phyloP scores from a whole-genome alignment of 768 basidiomycete species.

The Phanerochaete carnosa region DNA sequence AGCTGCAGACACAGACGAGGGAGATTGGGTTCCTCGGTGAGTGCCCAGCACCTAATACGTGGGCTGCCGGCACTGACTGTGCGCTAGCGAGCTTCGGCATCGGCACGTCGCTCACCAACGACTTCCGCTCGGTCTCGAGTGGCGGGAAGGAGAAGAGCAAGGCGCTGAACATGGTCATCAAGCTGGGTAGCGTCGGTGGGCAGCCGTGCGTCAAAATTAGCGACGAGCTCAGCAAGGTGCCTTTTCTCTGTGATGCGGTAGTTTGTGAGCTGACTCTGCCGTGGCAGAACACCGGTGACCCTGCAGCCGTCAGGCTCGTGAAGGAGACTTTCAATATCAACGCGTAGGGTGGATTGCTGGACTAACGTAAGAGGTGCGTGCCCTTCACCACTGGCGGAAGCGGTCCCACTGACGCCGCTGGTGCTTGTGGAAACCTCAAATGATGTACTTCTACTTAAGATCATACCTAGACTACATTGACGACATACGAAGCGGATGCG shows the following conservation, averaged over 20 bases:
- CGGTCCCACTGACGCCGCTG: no score
- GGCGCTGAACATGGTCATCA: slow-evolving; percentile 94
- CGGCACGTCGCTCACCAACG: slow-evolving; percentile 90
- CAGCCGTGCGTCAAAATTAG: slow-evolving; percentile 89
- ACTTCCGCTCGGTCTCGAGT: slow-evolving; percentile 55
- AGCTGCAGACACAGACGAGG: slow-evolving; percentile 67
- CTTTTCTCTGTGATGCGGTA: neutral
- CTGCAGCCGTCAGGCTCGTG: slow-evolving; percentile 42
- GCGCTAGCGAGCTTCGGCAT: slow-evolving; percentile 85
- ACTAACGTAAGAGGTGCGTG: no score
- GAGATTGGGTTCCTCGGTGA: slow-evolving; percentile 46
- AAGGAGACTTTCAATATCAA: slow-evolving; percentile 45
- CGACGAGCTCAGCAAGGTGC: slow-evolving; percentile 83
- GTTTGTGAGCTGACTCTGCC: neutral
- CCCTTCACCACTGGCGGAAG: no score
- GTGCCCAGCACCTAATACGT: neutral
- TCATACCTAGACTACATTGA: no score
- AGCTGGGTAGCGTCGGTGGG: slow-evolving; percentile 71
- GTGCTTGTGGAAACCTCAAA: no score
- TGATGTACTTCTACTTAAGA: no score
- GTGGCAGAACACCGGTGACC: slow-evolving; percentile 47
- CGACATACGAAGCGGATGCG: no score
- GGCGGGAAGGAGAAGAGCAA: slow-evolving; percentile 60
- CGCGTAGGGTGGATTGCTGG: neutral
- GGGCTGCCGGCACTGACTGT: neutral